Percentiles rank a stretch among this genome's conserved stretches.
Evolutionary conservation across 2,329 filamentous ascomycete genomes (phyloP).

Genomic region (Aotearoamyces nothofagi): DNA sequence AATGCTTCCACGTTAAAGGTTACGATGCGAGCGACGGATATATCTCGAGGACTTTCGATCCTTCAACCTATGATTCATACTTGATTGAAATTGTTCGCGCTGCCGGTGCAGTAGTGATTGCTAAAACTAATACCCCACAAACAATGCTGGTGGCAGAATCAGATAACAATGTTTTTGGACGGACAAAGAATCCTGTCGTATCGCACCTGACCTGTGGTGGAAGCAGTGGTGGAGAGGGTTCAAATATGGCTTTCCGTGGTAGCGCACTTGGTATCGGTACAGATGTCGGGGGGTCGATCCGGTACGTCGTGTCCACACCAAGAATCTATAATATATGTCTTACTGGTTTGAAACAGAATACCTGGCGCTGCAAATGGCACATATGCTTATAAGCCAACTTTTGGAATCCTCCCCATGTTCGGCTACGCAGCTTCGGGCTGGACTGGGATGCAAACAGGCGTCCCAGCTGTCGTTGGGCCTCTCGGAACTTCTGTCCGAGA

Average conservation of each 20-base stretch:
- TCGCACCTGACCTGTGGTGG: slow-evolving; percentile 14
- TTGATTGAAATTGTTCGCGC: slow-evolving; percentile 63
- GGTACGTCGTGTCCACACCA: slow-evolving; percentile 68
- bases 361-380: slow-evolving; percentile 23
- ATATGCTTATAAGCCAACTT: slow-evolving; percentile 23
- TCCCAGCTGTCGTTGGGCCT: slow-evolving; percentile 31
- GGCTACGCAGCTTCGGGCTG: too few relatives aligned
- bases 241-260: slow-evolving; percentile 17
- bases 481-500: slow-evolving; percentile 30
- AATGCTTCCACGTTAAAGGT: slow-evolving; percentile 59
- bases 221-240: slow-evolving; percentile 23
- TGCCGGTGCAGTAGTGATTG: slow-evolving; percentile 74
- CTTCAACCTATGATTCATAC: slow-evolving; percentile 46
- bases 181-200: slow-evolving; percentile 20
- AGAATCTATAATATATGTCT: slow-evolving; percentile 73
- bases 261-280: slow-evolving; percentile 18
- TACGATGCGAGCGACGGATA: slow-evolving; percentile 68
- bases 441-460: too few relatives aligned
- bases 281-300: slow-evolving; percentile 29
- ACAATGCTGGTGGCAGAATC: slow-evolving; percentile 26
- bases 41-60: slow-evolving; percentile 42
- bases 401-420: slow-evolving; percentile 19
- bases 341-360: too few relatives aligned
- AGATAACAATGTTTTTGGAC: slow-evolving; percentile 26
- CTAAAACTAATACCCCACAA: slow-evolving; percentile 41